Evolutionary conservation across 2,329 filamentous ascomycete species (phyloP), one percentile per base, ranked within the genome.

Genomic region (Penicillium janthinellum): DNA sequence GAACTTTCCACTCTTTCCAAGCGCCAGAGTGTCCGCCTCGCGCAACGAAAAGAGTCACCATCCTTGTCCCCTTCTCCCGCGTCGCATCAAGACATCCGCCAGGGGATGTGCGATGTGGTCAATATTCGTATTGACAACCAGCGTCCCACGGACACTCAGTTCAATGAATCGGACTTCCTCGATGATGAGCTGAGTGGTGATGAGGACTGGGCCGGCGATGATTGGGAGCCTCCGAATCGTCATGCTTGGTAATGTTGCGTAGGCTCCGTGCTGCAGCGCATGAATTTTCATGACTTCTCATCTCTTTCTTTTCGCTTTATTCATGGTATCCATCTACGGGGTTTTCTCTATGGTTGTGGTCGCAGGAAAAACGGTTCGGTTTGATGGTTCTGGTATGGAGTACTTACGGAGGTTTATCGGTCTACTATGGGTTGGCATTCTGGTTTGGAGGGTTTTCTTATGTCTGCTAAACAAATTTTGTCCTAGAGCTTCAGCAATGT

Each of bases 111-210:
- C 66, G 77, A 85, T 54, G 75, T 82, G 10, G 85, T 88, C 11
- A 79, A 82, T 45, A 80, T 88, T 53, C 79, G 81, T 28, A 86
- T 88, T 55, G 86, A 88, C 67, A 88, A 88, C 65, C 81, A 84
- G 64, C 81, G 86, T 6, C 86, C 86, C 1, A 79, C 81, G 4
- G 85, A 88, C 59, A 79, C 81, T 45, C 82, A 86, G 47, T 85
- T 81, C 66, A 82, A 80, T 28, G 86, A 87, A 63, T 78, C 77
- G 34, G 84, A 88, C 64, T 88, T 88, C 62, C 77, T 87, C 1
- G 85, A 88, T 64, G 81, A 80, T 22, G 86, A 88, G 67, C 73
- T 76, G 1, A 86, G 84, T 68, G 85, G 82, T 4, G 86, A 88
- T 67, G 85, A 86, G 59, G 86, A 88, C 61, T 88, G 86, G 85